Evolutionary conservation across 1,139 yeast genomes (phyloP).

Genomic region (Yamadazyma dushanensis): DNA sequence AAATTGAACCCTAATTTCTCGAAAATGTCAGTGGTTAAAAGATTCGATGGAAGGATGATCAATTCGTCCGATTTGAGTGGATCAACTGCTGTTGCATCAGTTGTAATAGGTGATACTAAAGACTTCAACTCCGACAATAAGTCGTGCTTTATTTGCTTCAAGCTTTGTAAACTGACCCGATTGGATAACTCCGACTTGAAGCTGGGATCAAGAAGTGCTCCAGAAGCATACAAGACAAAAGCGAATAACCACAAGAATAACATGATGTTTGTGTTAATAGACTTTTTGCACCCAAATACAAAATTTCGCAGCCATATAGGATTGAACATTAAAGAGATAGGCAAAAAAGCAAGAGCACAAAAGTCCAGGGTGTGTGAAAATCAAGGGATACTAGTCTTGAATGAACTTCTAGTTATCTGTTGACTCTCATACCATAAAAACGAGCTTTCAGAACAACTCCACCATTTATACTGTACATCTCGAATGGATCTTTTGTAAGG

Average conservation of each 20-base stretch:
- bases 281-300: not conserved
- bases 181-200: slow-evolving; percentile 3
- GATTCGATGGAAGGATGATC: slow-evolving; percentile 23
- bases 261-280: not conserved
- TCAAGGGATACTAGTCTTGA: too few species aligned
- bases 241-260: not conserved
- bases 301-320: slow-evolving; percentile 1
- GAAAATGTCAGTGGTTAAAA: slow-evolving; percentile 21
- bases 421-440: too few species aligned
- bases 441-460: too few species aligned
- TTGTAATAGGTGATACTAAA: slow-evolving; percentile 9
- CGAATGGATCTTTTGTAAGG: too few species aligned
- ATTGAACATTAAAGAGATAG: too few species aligned
- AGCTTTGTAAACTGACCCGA: slow-evolving; percentile 10
- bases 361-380: too few species aligned
- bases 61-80: slow-evolving; percentile 13
- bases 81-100: not conserved
- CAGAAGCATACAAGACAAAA: not conserved
- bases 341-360: too few species aligned
- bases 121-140: slow-evolving; percentile 17
- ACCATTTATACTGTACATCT: too few species aligned
- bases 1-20: slow-evolving; percentile 22
- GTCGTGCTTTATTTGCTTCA: slow-evolving; percentile 14
- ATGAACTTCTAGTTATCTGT: too few species aligned
- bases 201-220: slow-evolving; percentile 3